Conservation (phyloP, 768 basidiomycete species). For the Neoboletus magnificus region DNA sequence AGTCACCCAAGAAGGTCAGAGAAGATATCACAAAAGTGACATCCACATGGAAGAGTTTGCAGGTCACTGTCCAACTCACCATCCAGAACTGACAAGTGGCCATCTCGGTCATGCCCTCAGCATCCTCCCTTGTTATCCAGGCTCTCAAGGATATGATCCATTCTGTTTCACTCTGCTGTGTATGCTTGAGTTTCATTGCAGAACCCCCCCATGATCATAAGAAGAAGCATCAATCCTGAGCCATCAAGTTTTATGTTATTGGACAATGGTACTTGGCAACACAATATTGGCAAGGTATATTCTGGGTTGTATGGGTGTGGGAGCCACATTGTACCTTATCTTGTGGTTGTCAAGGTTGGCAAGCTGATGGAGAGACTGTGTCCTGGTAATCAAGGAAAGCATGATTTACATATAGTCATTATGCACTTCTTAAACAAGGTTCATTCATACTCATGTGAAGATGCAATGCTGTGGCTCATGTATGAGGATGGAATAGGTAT, state of each 20-base stretch:
- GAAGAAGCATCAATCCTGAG: constrained; percentile 96
- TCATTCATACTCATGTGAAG: constrained; percentile 6
- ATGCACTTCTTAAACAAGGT: constrained; percentile 99
- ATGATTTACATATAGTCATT: constrained; percentile 93
- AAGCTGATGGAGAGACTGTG: constrained; percentile 91
- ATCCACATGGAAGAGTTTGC: constrained; percentile 97
- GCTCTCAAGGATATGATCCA: constrained; percentile 87
- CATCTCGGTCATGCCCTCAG: constrained; percentile 95
- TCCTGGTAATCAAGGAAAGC: constrained; percentile 97
- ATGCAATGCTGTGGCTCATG: background rate
- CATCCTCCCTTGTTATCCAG: constrained; percentile 94
- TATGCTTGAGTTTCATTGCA: constrained; percentile 30
- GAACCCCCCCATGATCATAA: constrained; percentile 99
- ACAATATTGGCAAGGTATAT: constrained; percentile 98
- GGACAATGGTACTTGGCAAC: constrained; percentile 92
- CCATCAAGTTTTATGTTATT: constrained; percentile 91
- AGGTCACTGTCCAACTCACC: constrained; percentile 97
- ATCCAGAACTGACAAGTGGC: constrained; percentile 99
- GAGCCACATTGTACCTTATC: constrained; percentile 94
- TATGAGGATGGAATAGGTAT: constrained; percentile 55
- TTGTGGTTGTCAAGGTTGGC: constrained; percentile 90
- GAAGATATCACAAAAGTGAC: constrained; percentile 99
- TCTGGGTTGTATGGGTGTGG: constrained; percentile 92
- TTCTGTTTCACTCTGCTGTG: background rate
- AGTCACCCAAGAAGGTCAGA: constrained; percentile 99